Evolutionary conservation across 75 land plant species (phyloP), one percentile per base, ranked within the genome.

Genomic region (Selaginella tamariscina): DNA sequence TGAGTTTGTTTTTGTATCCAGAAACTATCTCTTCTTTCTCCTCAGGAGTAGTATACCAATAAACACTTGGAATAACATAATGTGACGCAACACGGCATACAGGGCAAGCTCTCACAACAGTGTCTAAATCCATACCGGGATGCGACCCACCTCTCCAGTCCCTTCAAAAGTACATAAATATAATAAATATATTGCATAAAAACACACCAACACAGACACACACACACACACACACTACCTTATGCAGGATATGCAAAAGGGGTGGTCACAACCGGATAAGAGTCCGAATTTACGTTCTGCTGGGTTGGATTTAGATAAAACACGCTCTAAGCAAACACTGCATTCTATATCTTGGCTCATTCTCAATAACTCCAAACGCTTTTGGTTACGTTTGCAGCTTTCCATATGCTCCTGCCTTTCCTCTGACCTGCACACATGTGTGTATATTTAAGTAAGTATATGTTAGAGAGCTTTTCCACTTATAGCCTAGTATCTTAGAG

Each of bases 201-300:
- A n/a, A n/a, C n/a, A n/a, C n/a, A n/a, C n/a, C n/a, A n/a, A n/a
- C n/a, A n/a, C n/a, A n/a, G n/a, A n/a, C n/a, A n/a, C n/a, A n/a
- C n/a, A n/a, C n/a, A n/a, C n/a, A n/a, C n/a, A n/a, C n/a, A n/a
- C n/a, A n/a, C n/a, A n/a, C n/a, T n/a, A n/a, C n/a, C n/a, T 71
- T 62, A 94, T 90, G 70, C 98, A 94, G 21, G 86, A 80, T 31
- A 94, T 72, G 49, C 98, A 94, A 65, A 94, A 94, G n/a, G 98
- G 88, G 79, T 94, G 98, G 68, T 94, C 92, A 82, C 98, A 94
- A 32, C 86, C 96, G 0, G 91, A 83, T 23, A 94, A 75, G 65
- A 94, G 55, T 1, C 98, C 98, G 82, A 94, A 94, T 71, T 90
- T 94, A 24, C 98, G 68, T 64, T 90, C 98, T 21, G 96, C 79